Evolutionary conservation across 2,329 filamentous ascomycete species (phyloP).

Genomic region (Scolecobasidium constrictum): DNA sequence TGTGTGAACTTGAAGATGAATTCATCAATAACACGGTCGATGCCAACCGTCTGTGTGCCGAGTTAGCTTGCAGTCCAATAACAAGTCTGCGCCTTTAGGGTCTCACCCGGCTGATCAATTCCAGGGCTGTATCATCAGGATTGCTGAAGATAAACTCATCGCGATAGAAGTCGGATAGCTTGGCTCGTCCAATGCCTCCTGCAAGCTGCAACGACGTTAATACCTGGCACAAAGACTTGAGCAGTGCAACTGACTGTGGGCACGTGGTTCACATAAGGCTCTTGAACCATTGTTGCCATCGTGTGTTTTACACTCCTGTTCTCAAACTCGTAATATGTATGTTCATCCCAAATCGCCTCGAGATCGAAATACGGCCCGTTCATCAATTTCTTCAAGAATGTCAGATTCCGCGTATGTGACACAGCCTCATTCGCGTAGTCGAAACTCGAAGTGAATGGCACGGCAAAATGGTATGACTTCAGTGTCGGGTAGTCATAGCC

Average conservation of each 20-base stretch:
- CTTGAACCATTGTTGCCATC: constrained; percentile 71
- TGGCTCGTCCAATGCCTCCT: constrained; percentile 56
- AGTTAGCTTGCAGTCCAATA: too few species aligned
- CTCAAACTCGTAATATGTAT: constrained; percentile 60
- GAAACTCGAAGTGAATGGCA: constrained; percentile 42
- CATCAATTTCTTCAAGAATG: constrained; percentile 53
- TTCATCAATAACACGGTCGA: constrained; percentile 60
- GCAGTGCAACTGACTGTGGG: constrained; percentile 53
- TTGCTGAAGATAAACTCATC: constrained; percentile 69
- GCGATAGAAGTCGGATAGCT: constrained; percentile 56
- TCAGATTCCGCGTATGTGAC: constrained; percentile 54
- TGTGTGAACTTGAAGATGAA: constrained; percentile 58
- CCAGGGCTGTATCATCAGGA: constrained; percentile 52
- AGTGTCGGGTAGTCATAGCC: constrained; percentile 36
- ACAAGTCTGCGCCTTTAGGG: constrained; percentile 61
- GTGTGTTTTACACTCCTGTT: constrained; percentile 59
- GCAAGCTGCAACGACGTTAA: constrained; percentile 42
- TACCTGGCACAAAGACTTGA: neutral
- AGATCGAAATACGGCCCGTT: constrained; percentile 61
- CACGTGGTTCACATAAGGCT: constrained; percentile 71
- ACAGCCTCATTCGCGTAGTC: constrained; percentile 45
- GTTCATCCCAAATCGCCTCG: constrained; percentile 70
- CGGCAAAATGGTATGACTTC: constrained; percentile 32
- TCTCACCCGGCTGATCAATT: constrained; percentile 63
- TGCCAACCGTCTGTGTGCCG: constrained; percentile 54